A percentile compares a stretch with the other conserved stretches of the same genome.
phyloP scores from a whole-genome alignment of 2,329 filamentous ascomycete genomes.

The Claviceps pazoutovae region DNA sequence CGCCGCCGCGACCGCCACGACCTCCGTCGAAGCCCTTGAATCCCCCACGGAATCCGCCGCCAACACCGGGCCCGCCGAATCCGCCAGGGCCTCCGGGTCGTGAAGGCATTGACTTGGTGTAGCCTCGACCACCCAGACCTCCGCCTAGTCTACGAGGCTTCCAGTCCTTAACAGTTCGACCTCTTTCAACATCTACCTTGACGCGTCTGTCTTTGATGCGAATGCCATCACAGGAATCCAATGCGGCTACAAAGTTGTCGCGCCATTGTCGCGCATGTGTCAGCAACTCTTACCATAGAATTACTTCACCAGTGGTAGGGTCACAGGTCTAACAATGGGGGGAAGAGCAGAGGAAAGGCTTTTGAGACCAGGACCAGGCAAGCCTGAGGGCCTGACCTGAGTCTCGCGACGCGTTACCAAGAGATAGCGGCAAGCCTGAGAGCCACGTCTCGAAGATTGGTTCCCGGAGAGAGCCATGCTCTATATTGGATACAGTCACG shows the following conservation, averaged over 20 bases:
- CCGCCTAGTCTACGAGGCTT: slow-evolving; percentile 82
- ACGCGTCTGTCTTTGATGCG: slow-evolving; percentile 85
- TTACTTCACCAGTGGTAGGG: slow-evolving; percentile 4
- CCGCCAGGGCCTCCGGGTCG: slow-evolving; percentile 53
- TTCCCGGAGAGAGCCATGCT: slow-evolving; percentile 8
- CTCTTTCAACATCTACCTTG: slow-evolving; percentile 90
- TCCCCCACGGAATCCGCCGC: slow-evolving; percentile 31
- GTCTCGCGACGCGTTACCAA: slow-evolving; percentile 30
- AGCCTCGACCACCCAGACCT: slow-evolving; percentile 80
- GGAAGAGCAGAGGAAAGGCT: slow-evolving; percentile 10
- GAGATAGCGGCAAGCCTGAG: slow-evolving; percentile 28
- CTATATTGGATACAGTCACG: slow-evolving; percentile 3
- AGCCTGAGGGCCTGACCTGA: slow-evolving; percentile 38
- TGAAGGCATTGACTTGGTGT: slow-evolving; percentile 67
- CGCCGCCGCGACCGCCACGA: slow-evolving; percentile 26
- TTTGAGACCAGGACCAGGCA: slow-evolving; percentile 30
- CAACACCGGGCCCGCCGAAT: slow-evolving; percentile 39
- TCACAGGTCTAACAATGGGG: not conserved
- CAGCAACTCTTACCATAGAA: slow-evolving; percentile 49
- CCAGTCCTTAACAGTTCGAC: slow-evolving; percentile 88
- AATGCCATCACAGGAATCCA: slow-evolving; percentile 74
- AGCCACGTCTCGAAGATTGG: slow-evolving; percentile 23
- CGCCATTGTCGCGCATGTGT: slow-evolving; percentile 45
- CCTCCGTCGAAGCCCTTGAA: slow-evolving; percentile 32
- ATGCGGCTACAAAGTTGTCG: slow-evolving; percentile 61